Conservation (phyloP, 2,329 filamentous ascomycete genomes). For the Fusarium stilboides region DNA sequence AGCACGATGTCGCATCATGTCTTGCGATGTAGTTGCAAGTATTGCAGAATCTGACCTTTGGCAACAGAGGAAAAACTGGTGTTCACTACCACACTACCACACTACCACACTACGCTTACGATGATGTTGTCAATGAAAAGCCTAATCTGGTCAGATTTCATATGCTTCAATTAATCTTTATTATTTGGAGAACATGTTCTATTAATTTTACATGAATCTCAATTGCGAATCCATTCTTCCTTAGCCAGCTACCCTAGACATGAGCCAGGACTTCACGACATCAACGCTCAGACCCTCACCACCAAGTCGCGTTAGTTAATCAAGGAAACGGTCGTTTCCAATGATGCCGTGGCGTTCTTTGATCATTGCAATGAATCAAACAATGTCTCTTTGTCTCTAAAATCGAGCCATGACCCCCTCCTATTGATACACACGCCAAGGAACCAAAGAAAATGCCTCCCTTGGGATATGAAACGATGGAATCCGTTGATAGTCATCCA, state of each 20-base stretch:
- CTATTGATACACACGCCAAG: conserved; percentile 37
- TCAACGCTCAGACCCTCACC: neutral
- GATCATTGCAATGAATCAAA: neutral
- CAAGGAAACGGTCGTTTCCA: neutral
- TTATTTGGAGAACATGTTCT: too few species aligned
- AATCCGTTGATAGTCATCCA: conserved; percentile 27
- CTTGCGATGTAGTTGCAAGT: conserved; percentile 9
- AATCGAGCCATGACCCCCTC: conserved; percentile 26
- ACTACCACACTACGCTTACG: too few species aligned
- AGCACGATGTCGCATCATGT: conserved; percentile 6
- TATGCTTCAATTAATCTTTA: too few species aligned
- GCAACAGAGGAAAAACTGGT: too few species aligned
- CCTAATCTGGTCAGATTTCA: too few species aligned
- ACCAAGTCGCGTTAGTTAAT: neutral
- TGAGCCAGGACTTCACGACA: neutral
- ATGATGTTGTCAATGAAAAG: too few species aligned
- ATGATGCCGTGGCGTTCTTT: neutral
- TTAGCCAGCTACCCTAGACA: conserved; percentile 27
- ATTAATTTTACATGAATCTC: too few species aligned
- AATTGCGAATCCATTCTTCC: too few species aligned
- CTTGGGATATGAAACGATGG: conserved; percentile 33
- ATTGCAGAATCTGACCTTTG: neutral
- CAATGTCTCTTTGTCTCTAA: neutral
- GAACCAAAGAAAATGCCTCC: conserved; percentile 19
- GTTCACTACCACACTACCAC: too few species aligned